Evolutionary conservation across 208 protist genomes (phyloP), one percentile per base, ranked within the genome.

Genomic region (Crithidia brevicula): DNA sequence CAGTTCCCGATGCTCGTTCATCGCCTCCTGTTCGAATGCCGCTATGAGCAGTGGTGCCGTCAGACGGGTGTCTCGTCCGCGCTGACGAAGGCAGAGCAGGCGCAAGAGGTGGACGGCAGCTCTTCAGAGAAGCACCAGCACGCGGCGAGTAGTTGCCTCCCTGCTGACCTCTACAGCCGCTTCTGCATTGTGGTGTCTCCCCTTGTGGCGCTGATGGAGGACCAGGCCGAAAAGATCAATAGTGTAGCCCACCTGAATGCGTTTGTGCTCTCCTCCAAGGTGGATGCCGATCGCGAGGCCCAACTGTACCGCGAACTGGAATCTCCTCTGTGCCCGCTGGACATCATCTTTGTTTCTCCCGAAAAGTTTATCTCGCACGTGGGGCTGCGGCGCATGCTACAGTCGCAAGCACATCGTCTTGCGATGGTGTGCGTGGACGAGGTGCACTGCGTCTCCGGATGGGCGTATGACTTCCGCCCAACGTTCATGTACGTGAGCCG

Each of bases 371-470:
- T 93, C 40, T 67, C 75, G 15, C 78, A 85, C 54, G 72, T 66
- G 28, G 36, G 60, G 20, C 64, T 96, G 16, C 86, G 89, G 4
- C 28, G 45, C 10, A 27, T 95, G 7, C 46, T 73, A 54, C 51
- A 61, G 40, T 16, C 68, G 4, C 74, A 93, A 64, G 16, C 40
- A 11, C 77, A 88, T 42, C 85, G 92, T 6, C 72, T 96, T 13
- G 88, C 86, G 8, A 81, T 96, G 58, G 65, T 96, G 13, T 96
- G 92, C 79, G 74, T 99, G 30, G 98, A 99, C 72, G 98, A 99
- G 76, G 97, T 93, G 40, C 98, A 99, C 74, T 99, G 98, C 73
- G 85, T 99, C 7, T 98, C 96, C 0, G 85, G 98, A 62, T 99
- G 97, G 97, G 93, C 93, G 6, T 97, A 98, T 72, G 97, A 99